These are phyloP conservation scores for Cymodocea nodosa DNA, from an alignment of 116 monocot genomes.

Conservation along the genomic window DNA sequence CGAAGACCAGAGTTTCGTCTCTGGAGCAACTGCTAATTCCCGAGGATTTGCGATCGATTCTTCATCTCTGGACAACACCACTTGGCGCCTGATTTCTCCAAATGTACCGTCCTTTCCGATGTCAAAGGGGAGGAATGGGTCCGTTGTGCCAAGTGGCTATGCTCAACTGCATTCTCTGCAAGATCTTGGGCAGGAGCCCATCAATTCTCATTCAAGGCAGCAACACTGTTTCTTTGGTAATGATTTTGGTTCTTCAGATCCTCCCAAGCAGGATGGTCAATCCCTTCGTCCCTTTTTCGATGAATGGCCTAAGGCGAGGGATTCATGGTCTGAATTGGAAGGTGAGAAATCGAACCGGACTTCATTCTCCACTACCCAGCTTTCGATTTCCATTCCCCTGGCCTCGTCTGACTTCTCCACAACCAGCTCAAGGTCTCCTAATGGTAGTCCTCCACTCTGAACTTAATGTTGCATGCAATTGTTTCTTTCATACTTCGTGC, in stretches of 20 bases:
- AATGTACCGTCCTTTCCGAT: slow-evolving; percentile 16
- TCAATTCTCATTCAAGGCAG: slow-evolving; percentile 20
- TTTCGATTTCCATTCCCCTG: slow-evolving; percentile 85
- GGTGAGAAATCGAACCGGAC: slow-evolving; percentile 40
- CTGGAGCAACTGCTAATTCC: slow-evolving; percentile 37
- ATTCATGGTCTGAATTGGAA: slow-evolving; percentile 60
- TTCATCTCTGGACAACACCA: slow-evolving; percentile 37
- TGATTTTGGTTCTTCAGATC: slow-evolving; percentile 27
- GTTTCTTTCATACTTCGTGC: no score
- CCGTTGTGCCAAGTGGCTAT: slow-evolving; percentile 28
- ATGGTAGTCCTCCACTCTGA: slow-evolving; percentile 21
- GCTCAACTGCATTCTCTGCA: slow-evolving; percentile 28
- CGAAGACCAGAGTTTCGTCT: slow-evolving; percentile 46
- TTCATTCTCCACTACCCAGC: slow-evolving; percentile 67
- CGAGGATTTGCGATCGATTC: slow-evolving; percentile 32
- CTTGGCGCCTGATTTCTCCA: slow-evolving; percentile 47
- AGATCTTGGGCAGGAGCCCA: slow-evolving; percentile 25
- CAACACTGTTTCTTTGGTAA: slow-evolving; percentile 40
- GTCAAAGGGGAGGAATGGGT: slow-evolving; percentile 20
- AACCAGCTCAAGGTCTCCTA: slow-evolving; percentile 57
- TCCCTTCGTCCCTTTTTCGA: slow-evolving; percentile 73
- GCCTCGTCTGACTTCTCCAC: slow-evolving; percentile 73
- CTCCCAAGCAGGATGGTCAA: slow-evolving; percentile 38
- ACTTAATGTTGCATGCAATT: neutral
- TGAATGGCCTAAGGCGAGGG: slow-evolving; percentile 71